Base-by-base conservation (phyloP, 2,329 filamentous ascomycete genomes). In the Seiridium unicorne region DNA sequence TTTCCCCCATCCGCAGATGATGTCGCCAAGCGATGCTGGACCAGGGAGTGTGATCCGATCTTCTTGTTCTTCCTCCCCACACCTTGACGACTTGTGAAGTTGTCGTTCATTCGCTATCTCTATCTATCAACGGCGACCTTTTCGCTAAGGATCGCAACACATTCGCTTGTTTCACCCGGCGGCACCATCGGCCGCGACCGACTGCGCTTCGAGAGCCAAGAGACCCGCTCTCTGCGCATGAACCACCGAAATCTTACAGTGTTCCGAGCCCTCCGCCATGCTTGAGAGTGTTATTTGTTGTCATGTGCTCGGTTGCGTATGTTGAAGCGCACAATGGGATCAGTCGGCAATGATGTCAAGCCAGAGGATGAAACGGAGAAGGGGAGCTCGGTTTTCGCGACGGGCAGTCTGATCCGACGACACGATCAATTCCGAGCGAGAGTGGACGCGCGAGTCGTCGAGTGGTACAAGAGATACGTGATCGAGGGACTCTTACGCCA, bases 401-500 rank as follows among this genome's bases (percentile, higher is more conserved):
- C 61, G 8, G 57, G 58, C 11, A 62, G 61, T 59, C 57, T 57
- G n/a, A 57, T 62, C 13, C 60, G 63, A 58, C 61, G 55, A 60
- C 61, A 64, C 49, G 60, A 65, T 57, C 59, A 47, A 13, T 32
- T 69, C 34, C 62, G 61, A 47, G 60, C 44, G 35, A 58, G 48
- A 9, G 42, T 64, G 35, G 63, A 70, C 60, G 59, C 57, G 46
- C 59, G 61, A 51, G 65, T 63, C 11, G 38, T 57, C 35, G 59
- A 55, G 47, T 71, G 66, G 64, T 80, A 80, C 61, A 73, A 74
- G 56, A 74, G 68, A 60, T 71, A 75, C 56, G 64, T 83, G 36
- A 70, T 79, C 62, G 76, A 83, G 62, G 72, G 81, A 35, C 73
- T 90, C 38, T 72, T 89, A n/a, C 81, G 85, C 53, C 87, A 88